A percentile compares a stretch with the other conserved stretches of the same genome.
Conservation (phyloP, 352 stramenopile genomes). For the Phytophthora pinifolia region DNA sequence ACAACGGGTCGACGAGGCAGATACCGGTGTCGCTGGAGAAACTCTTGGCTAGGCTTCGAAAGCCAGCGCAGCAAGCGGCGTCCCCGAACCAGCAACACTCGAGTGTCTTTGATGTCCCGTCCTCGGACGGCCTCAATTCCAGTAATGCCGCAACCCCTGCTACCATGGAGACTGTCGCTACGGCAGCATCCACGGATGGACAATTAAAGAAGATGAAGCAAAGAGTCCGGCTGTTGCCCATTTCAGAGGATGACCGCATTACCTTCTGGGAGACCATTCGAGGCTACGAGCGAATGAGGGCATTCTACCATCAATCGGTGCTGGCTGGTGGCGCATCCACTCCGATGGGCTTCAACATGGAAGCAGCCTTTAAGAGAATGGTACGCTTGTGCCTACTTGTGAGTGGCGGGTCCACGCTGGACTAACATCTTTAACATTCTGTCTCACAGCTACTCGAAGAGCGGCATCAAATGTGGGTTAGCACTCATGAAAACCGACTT, state of each 20-base stretch:
- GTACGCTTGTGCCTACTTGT: constrained; percentile 14
- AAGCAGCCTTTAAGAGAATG: constrained; percentile 53
- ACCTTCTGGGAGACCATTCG: constrained; percentile 51
- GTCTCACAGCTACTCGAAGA: constrained; percentile 42
- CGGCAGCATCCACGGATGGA: constrained; percentile 22
- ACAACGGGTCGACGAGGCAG: constrained; percentile 11
- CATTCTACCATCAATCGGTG: constrained; percentile 31
- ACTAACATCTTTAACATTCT: constrained; percentile 7
- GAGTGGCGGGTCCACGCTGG: not conserved
- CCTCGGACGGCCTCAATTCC: constrained; percentile 3
- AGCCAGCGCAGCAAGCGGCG: constrained; percentile 1
- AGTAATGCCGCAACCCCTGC: not conserved
- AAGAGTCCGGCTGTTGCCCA: constrained; percentile 41
- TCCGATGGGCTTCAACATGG: constrained; percentile 58
- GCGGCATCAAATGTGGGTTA: constrained; percentile 41
- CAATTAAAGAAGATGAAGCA: constrained; percentile 53
- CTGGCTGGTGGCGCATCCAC: constrained; percentile 37
- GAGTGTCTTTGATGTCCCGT: constrained; percentile 24
- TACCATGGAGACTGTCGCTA: not conserved
- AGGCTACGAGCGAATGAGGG: constrained; percentile 43
- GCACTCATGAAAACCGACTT: constrained; percentile 38
- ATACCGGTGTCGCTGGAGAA: constrained; percentile 17
- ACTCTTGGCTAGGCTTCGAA: constrained; percentile 14
- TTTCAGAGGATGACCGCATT: constrained; percentile 39
- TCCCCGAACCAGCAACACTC: constrained; percentile 13